phyloP scores from a whole-genome alignment of 345 rosid species.

The Gossypium bickii region DNA sequence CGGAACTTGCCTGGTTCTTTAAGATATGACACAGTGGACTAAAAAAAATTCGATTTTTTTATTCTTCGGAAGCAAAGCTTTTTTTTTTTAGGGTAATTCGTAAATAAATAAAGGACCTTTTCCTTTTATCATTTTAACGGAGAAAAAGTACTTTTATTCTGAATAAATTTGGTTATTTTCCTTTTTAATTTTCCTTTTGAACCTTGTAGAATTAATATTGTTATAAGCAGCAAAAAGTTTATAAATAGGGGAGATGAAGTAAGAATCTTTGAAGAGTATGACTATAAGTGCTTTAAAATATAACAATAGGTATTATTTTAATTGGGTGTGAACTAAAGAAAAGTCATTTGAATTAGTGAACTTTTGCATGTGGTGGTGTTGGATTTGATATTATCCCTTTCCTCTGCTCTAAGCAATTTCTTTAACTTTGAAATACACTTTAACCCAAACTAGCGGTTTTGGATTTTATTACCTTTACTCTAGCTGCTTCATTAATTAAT shows the following conservation, averaged over 20 bases:
- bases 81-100: too few relatives aligned
- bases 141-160: too few relatives aligned
- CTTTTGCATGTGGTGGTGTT: conserved; percentile 2
- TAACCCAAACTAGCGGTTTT: background rate
- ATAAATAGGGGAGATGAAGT: too few relatives aligned
- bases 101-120: too few relatives aligned
- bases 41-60: background rate
- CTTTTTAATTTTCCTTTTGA: too few relatives aligned
- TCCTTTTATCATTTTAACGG: too few relatives aligned
- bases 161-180: too few relatives aligned
- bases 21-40: background rate
- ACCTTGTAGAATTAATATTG: background rate
- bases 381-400: background rate
- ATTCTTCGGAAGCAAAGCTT: background rate
- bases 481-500: too few relatives aligned
- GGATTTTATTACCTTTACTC: background rate
- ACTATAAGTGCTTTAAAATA: too few relatives aligned
- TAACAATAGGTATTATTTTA: background rate
- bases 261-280: too few relatives aligned
- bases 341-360: background rate
- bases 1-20: background rate
- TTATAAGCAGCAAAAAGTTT: too few relatives aligned
- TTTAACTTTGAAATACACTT: background rate
- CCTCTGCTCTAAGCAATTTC: background rate
- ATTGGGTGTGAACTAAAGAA: background rate